A percentile compares a stretch with the other conserved stretches of the same genome.
Conservation (phyloP, 176 grass and related monocot species). For the Aegilops speltoides region DNA sequence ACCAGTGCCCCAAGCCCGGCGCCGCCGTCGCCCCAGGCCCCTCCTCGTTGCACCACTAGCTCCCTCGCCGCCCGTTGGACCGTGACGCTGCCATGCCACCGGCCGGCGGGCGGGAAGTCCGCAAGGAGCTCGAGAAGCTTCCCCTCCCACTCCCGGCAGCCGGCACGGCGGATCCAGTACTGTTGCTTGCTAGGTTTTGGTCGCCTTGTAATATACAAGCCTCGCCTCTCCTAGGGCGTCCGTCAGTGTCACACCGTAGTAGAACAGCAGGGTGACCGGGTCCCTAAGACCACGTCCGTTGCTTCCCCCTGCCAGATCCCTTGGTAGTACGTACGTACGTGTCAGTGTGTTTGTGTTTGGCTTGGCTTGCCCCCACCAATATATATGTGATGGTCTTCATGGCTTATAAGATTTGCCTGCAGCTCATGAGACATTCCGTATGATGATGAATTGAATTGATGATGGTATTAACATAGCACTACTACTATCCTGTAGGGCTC, state of each 20-base stretch:
- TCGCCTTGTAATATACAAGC: slow-evolving; percentile 60
- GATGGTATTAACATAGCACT: background rate
- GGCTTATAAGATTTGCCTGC: slow-evolving; percentile 36
- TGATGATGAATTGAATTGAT: slow-evolving; percentile 11
- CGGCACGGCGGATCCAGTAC: background rate
- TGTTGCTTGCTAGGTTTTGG: slow-evolving; percentile 59
- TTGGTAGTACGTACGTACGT: slow-evolving; percentile 1
- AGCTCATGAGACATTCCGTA: slow-evolving; percentile 33
- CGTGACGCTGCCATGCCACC: background rate
- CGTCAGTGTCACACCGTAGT: slow-evolving; percentile 7
- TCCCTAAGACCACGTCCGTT: slow-evolving; percentile 17
- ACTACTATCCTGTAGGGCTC: slow-evolving; percentile 5
- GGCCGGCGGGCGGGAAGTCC: background rate
- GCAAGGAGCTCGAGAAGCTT: background rate
- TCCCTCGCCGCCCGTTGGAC: too few species aligned
- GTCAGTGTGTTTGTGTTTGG: slow-evolving; percentile 50
- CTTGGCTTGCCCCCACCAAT: slow-evolving; percentile 15
- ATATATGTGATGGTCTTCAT: slow-evolving; percentile 50
- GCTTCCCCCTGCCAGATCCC: background rate
- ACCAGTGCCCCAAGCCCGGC: slow-evolving; percentile 71
- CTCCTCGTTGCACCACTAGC: slow-evolving; percentile 43
- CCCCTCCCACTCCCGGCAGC: background rate
- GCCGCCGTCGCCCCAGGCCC: background rate
- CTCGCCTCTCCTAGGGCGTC: slow-evolving; percentile 12
- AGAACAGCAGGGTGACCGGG: slow-evolving; percentile 15